Evolutionary conservation across 441 rosid genomes (phyloP).

Genomic region (Croton setiger): DNA sequence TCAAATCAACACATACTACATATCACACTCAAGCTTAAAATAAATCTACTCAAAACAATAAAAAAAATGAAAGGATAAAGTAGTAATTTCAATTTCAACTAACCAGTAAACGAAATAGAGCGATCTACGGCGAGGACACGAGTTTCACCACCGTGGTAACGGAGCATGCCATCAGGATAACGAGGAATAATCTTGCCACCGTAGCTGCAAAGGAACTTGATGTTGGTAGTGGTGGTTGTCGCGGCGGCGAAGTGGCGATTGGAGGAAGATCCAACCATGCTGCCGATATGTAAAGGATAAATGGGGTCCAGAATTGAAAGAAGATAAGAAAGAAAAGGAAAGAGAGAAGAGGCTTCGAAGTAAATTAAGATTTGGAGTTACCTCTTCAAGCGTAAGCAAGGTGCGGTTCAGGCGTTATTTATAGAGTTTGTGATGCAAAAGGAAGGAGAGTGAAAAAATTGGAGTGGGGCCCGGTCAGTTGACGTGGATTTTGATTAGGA

Average conservation of each 20-base stretch:
- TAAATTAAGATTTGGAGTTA: conserved; percentile 18
- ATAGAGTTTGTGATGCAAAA: conserved; percentile 22
- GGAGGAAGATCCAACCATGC: conserved; percentile 38
- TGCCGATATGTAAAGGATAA: background rate
- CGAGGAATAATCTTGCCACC: conserved; percentile 84
- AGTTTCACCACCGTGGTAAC: conserved; percentile 77
- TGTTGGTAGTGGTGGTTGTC: conserved; percentile 29
- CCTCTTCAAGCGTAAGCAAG: conserved; percentile 42
- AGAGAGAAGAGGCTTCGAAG: background rate
- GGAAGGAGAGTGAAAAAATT: background rate
- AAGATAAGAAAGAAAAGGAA: background rate
- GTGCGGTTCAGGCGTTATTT: conserved; percentile 23
- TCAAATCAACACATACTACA: background rate
- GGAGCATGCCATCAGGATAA: conserved; percentile 74
- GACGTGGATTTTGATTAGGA: conserved; percentile 3
- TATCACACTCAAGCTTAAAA: background rate
- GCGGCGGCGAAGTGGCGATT: background rate
- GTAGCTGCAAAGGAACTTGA: conserved; percentile 87
- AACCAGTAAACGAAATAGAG: conserved; percentile 64
- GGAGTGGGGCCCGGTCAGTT: background rate
- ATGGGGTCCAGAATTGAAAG: conserved; percentile 5
- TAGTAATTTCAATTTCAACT: conserved; percentile 13
- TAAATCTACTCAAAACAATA: background rate
- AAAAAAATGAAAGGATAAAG: background rate
- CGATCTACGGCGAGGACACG: conserved; percentile 82